Conservation (phyloP, 2,329 filamentous ascomycete genomes). For the Dothiorella sarmentorum region DNA sequence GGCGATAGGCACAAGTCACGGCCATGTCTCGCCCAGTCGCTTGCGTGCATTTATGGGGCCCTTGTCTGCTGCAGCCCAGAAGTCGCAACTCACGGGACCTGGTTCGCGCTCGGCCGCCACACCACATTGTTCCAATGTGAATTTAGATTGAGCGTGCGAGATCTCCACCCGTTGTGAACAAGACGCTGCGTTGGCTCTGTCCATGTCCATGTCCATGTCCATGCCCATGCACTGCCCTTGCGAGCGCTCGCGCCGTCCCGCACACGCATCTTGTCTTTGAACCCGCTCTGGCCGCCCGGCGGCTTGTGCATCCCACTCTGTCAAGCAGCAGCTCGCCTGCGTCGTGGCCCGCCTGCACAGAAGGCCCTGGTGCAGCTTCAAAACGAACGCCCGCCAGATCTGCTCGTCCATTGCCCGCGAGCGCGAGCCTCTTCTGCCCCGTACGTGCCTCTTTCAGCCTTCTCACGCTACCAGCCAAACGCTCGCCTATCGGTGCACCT, state of each 20-base stretch:
- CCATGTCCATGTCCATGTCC: no score
- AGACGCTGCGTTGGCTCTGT: slow-evolving; percentile 11
- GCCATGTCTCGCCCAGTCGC: slow-evolving; percentile 15
- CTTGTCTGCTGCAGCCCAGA: slow-evolving; percentile 17
- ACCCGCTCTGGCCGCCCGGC: slow-evolving; percentile 7
- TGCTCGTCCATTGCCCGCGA: slow-evolving; percentile 3
- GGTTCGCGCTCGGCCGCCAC: slow-evolving; percentile 15
- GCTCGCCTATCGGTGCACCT: slow-evolving; percentile 36
- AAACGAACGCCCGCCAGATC: slow-evolving; percentile 8
- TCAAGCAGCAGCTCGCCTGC: slow-evolving; percentile 14
- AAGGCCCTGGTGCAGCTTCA: slow-evolving; percentile 14
- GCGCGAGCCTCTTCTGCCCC: not conserved
- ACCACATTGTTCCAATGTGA: slow-evolving; percentile 10
- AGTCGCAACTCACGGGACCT: slow-evolving; percentile 16
- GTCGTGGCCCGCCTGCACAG: slow-evolving; percentile 15
- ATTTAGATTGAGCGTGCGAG: slow-evolving; percentile 19
- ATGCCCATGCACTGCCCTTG: slow-evolving; percentile 17
- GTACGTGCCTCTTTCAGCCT: slow-evolving; percentile 15
- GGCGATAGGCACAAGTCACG: not conserved
- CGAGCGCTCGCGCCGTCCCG: slow-evolving; percentile 18
- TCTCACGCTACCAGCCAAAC: slow-evolving; percentile 24
- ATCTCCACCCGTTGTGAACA: slow-evolving; percentile 15
- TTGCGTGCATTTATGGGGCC: slow-evolving; percentile 16
- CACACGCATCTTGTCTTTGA: slow-evolving; percentile 18
- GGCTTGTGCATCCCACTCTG: slow-evolving; percentile 11